Percentiles rank a stretch among this genome's conserved stretches.
Evolutionary conservation across 805 yeast species (phyloP).

Genomic region (Candida saitoana): DNA sequence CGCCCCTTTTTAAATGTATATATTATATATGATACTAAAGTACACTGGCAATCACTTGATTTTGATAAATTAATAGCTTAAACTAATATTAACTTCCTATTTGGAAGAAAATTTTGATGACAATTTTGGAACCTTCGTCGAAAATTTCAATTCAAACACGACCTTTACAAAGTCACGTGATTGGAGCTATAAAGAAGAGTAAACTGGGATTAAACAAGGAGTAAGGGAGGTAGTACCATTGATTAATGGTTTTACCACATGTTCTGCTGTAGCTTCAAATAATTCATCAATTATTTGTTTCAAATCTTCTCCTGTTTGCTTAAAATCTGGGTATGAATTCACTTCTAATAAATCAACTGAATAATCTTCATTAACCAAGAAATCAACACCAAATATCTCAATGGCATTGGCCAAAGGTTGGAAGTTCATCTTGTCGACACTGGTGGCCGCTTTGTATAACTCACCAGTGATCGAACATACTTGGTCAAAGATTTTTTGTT

Average conservation of each 20-base stretch:
- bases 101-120: background rate
- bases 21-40: background rate
- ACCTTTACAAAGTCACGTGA: background rate
- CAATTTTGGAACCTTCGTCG: slow-evolving; percentile 1
- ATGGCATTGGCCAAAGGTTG: slow-evolving; percentile 75
- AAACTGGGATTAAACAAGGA: background rate
- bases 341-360: slow-evolving; percentile 71
- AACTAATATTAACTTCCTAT: slow-evolving; percentile 1
- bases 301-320: slow-evolving; percentile 83
- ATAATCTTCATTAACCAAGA: slow-evolving; percentile 57
- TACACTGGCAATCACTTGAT: background rate
- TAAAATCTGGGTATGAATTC: slow-evolving; percentile 94
- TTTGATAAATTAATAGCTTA: background rate
- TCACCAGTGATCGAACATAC: slow-evolving; percentile 65
- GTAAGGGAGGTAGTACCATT: slow-evolving; percentile 8
- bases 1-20: background rate
- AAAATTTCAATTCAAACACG: background rate
- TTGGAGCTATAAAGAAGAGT: background rate
- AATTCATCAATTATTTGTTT: slow-evolving; percentile 62
- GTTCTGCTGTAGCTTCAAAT: slow-evolving; percentile 52
- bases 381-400: slow-evolving; percentile 88
- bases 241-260: slow-evolving; percentile 50
- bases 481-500: slow-evolving; percentile 46
- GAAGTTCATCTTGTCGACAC: slow-evolving; percentile 80
- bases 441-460: slow-evolving; percentile 73